These are phyloP conservation scores for Cylindrotheca closterium DNA, from an alignment of 108 stramenopile genomes.

Conservation along the genomic window DNA sequence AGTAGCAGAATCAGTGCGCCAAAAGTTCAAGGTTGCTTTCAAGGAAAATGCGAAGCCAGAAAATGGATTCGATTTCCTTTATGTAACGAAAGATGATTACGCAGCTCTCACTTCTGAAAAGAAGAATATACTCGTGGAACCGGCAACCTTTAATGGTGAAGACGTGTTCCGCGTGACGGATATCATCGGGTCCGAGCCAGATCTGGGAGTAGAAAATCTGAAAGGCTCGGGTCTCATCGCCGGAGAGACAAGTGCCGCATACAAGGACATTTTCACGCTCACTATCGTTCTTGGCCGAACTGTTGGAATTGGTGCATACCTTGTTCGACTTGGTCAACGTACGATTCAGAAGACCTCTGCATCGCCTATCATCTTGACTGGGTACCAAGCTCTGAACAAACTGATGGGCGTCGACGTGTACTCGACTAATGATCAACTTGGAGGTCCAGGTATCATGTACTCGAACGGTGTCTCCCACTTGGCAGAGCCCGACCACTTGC, in stretches of 20 bases:
- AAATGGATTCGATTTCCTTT: slow-evolving; percentile 95
- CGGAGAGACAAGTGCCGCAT: slow-evolving; percentile 96
- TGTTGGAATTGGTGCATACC: slow-evolving; percentile 99
- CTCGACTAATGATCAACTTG: slow-evolving; percentile 98
- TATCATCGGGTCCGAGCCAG: slow-evolving; percentile 96
- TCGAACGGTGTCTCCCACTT: slow-evolving; percentile 97
- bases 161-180: slow-evolving; percentile 77
- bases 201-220: slow-evolving; percentile 99
- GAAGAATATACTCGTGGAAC: slow-evolving; percentile 42
- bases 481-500: slow-evolving; percentile 88
- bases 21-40: slow-evolving; percentile 93
- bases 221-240: slow-evolving; percentile 98
- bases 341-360: slow-evolving; percentile 94
- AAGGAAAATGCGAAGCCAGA: slow-evolving; percentile 91
- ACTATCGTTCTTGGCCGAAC: slow-evolving; percentile 94
- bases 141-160: slow-evolving; percentile 52
- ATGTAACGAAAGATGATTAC: slow-evolving; percentile 90
- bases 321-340: slow-evolving; percentile 96
- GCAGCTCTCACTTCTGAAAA: slow-evolving; percentile 42
- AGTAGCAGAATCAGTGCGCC: slow-evolving; percentile 94
- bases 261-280: slow-evolving; percentile 97
- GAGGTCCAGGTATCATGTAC: slow-evolving; percentile 97
- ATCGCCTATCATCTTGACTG: slow-evolving; percentile 98
- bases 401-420: slow-evolving; percentile 99
- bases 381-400: slow-evolving; percentile 98